Conservation (phyloP, 2,329 filamentous ascomycete species). For the Verticillium zaregamsianum region DNA sequence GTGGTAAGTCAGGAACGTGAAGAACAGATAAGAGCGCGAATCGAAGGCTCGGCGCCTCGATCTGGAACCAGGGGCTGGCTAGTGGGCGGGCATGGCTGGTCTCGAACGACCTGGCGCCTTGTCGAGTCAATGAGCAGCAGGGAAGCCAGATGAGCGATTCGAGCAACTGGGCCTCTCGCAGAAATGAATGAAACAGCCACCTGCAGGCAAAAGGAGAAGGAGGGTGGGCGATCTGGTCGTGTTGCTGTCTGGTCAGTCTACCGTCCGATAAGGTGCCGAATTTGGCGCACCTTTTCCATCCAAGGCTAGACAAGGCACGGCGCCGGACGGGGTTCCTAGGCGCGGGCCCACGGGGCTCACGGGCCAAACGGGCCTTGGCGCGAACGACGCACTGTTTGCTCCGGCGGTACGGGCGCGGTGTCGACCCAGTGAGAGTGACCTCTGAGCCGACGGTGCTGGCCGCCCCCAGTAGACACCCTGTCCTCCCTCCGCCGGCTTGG, state of each 20-base stretch:
- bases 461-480: not conserved
- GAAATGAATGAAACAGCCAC: not conserved
- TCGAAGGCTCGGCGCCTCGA: not conserved
- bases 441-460: not conserved
- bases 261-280: not conserved
- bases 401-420: not conserved
- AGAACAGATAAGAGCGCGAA: too few relatives aligned
- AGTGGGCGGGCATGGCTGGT: not conserved
- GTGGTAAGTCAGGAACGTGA: not conserved
- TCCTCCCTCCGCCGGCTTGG: not conserved
- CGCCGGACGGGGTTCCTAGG: not conserved
- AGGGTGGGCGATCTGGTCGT: not conserved
- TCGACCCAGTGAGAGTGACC: not conserved
- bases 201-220: not conserved
- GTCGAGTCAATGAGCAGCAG: not conserved
- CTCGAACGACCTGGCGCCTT: not conserved
- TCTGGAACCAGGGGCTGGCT: not conserved
- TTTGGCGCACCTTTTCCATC: not conserved
- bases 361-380: not conserved
- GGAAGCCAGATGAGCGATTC: not conserved
- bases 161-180: not conserved
- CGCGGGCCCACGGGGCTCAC: not conserved
- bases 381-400: not conserved
- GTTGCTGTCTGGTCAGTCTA: not conserved
- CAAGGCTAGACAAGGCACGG: not conserved